Base-by-base conservation (phyloP, 805 yeast species). In the Candida ficus region DNA sequence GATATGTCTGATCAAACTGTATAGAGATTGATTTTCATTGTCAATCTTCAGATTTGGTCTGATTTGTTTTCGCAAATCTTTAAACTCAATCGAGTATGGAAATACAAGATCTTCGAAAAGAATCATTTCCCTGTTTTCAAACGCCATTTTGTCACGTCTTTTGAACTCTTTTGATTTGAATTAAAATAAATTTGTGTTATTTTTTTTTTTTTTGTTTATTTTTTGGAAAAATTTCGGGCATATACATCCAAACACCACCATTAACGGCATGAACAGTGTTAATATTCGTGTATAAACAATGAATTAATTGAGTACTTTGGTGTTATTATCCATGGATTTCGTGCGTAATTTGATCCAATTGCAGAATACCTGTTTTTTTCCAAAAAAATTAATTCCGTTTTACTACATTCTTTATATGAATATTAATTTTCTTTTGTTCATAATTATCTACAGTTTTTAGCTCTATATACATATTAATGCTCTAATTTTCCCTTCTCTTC, bases 41-140 rank as follows among this genome's bases (percentile, higher is more conserved):
- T 39, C 49, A 10, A 52, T 22, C 14, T 38, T 37, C 11, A 56
- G 28, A 21, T 53, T 52, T 13, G 60, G 60, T 14, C 40, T 37
- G 10, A 44, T 30, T 16, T 42, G 40, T 16, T 40, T 44, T 9
- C 45, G 39, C 4, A 54, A 17, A 12, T 48, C 47, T 13, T 42
- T 45, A 23, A 56, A 28, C 18, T 48, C 58, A 9, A 33, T 33
- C 2, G 53, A 44, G 33, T 54, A 56, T 2, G 60, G 60, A 37
- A 54, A 54, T 19, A 23, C 35, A 6, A 49, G 28, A 3, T 43
- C 38, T 12, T 22, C n/a, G 38, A 54, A 53, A 14, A 38, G 11
- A 0, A 33, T 36, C 41, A 47, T 38, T 12, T 39, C 44, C 11
- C 7, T 8, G 14, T 43, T 42, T 4, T 18, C 16, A 21, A 31